A percentile compares a stretch with the other conserved stretches of the same genome.
These are phyloP conservation scores for Bryum argenteum DNA, from an alignment of 225 moss, liverwort and hornwort genomes.

Conservation along the genomic window DNA sequence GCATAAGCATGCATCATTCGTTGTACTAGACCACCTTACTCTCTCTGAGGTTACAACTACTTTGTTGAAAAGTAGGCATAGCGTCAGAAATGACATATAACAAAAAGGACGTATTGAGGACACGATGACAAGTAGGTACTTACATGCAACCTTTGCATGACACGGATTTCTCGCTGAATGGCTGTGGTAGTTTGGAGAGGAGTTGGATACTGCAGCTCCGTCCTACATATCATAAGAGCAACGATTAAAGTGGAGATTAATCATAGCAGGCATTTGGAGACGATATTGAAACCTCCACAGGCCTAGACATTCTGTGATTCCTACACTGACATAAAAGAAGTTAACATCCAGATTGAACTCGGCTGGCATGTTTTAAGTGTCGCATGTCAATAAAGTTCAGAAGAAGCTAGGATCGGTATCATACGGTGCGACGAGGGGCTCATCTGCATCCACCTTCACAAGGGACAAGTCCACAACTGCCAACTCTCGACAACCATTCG, in stretches of 20 bases:
- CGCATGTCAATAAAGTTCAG: conserved; percentile 15
- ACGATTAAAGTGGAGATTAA: conserved; percentile 9
- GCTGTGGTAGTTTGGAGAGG: conserved; percentile 75
- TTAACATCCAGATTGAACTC: conserved; percentile 10
- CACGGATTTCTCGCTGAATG: conserved; percentile 84
- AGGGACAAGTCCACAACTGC: conserved; percentile 43
- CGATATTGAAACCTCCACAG: conserved; percentile 5
- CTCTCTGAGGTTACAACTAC: conserved; percentile 7
- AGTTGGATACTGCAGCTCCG: conserved; percentile 52
- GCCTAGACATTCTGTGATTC: conserved; percentile 5
- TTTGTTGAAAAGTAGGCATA: conserved; percentile 2
- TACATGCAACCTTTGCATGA: conserved; percentile 89
- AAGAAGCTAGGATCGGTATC: conserved; percentile 29
- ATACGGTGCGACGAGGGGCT: conserved; percentile 45
- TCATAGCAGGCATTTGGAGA: conserved; percentile 18
- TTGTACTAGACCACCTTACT: conserved; percentile 2
- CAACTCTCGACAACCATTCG: conserved; percentile 37
- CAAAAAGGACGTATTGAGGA: not conserved
- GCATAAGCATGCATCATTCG: conserved; percentile 22
- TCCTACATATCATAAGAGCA: conserved; percentile 44
- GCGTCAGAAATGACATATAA: not conserved
- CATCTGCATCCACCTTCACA: conserved; percentile 60
- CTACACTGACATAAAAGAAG: conserved; percentile 20
- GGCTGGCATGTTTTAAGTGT: not conserved
- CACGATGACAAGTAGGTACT: conserved; percentile 11